phyloP scores from a whole-genome alignment of 148 eudicot species.

The Beta vulgaris region DNA sequence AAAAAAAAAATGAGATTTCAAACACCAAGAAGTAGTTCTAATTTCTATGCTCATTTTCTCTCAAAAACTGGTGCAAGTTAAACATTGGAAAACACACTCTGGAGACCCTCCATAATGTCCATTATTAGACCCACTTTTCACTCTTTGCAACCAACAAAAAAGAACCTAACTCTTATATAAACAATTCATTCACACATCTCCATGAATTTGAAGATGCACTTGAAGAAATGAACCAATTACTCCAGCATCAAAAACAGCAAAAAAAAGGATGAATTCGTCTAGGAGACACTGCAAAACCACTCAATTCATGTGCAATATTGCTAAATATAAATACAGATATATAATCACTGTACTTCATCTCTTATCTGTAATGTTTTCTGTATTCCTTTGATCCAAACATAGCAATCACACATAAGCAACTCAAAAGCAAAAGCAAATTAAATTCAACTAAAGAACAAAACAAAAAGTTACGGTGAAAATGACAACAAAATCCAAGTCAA shows the following conservation, averaged over 20 bases:
- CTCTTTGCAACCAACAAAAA: neutral
- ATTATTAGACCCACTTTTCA: slow-evolving; percentile 18
- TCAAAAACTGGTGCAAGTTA: slow-evolving; percentile 18
- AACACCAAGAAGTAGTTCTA: slow-evolving; percentile 15
- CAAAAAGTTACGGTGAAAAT: neutral
- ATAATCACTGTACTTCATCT: neutral
- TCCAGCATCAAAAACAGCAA: slow-evolving; percentile 10
- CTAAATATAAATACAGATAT: neutral
- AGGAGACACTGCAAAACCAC: neutral
- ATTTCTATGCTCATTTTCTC: slow-evolving; percentile 14
- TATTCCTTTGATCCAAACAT: neutral
- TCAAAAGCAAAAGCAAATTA: neutral
- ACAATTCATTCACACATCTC: slow-evolving; percentile 9
- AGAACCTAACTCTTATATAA: neutral
- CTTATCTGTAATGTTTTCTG: neutral
- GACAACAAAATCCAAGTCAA: neutral
- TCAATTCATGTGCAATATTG: neutral
- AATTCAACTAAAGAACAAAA: slow-evolving; percentile 1
- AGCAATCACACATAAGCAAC: neutral
- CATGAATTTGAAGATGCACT: slow-evolving; percentile 16
- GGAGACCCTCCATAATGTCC: neutral
- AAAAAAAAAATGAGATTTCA: neutral
- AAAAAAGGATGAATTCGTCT: neutral
- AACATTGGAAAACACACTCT: slow-evolving; percentile 7
- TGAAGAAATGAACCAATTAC: neutral